Conservation (phyloP, 805 yeast species). For the Metschnikowia gelsemii region DNA sequence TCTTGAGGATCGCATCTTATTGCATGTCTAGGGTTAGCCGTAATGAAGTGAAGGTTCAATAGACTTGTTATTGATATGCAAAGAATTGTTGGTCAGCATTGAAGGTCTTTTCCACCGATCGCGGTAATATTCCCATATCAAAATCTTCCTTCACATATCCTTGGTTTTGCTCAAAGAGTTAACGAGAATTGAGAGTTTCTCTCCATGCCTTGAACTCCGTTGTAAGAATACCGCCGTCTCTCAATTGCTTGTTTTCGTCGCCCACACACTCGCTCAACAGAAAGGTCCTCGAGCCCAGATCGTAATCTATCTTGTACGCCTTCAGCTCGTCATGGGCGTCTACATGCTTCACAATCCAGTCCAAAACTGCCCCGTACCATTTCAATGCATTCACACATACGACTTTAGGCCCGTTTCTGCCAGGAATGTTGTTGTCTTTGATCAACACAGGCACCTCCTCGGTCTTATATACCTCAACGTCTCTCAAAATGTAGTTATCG, state of each 20-base stretch:
- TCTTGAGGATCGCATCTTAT: no score
- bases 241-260: slow-evolving; percentile 24
- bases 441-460: slow-evolving; percentile 74
- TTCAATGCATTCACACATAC: slow-evolving; percentile 77
- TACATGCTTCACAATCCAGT: slow-evolving; percentile 61
- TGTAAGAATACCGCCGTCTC: slow-evolving; percentile 24
- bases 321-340: slow-evolving; percentile 52
- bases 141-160: neutral
- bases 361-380: slow-evolving; percentile 82
- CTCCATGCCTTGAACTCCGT: slow-evolving; percentile 38
- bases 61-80: no score
- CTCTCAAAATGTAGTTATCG: slow-evolving; percentile 57
- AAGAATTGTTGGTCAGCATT: no score
- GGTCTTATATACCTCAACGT: slow-evolving; percentile 74
- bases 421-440: slow-evolving; percentile 48
- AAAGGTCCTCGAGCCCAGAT: slow-evolving; percentile 53
- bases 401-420: slow-evolving; percentile 43
- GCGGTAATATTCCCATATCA: neutral
- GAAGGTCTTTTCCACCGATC: no score
- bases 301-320: slow-evolving; percentile 56
- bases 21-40: no score
- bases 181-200: slow-evolving; percentile 7
- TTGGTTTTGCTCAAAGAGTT: neutral
- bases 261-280: slow-evolving; percentile 48
- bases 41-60: no score